phyloP scores from a whole-genome alignment of 2,329 filamentous ascomycete species.

The Phyllosticta citrichinensis region DNA sequence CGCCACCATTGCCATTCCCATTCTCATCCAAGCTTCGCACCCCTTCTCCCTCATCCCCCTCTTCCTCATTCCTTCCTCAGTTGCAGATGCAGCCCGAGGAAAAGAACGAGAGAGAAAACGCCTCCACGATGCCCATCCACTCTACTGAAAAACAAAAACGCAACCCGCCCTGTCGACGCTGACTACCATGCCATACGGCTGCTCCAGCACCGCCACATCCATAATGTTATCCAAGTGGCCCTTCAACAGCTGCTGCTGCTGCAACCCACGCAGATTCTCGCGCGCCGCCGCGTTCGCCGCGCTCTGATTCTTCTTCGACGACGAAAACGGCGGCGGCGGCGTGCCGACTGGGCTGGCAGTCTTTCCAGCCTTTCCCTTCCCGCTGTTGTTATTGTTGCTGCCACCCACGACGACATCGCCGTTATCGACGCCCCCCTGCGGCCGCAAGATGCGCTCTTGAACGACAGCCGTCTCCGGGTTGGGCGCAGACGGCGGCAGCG shows the following conservation, averaged over 20 bases:
- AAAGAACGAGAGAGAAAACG: no score
- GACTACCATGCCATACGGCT: constrained; percentile 85
- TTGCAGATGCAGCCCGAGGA: no score
- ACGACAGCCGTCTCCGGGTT: constrained; percentile 9
- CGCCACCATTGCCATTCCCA: no score
- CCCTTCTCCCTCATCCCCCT: no score
- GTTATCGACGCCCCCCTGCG: neutral
- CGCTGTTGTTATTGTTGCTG: neutral
- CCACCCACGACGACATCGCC: neutral
- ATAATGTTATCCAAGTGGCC: constrained; percentile 81
- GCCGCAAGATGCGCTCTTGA: constrained; percentile 4
- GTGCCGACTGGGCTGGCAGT: neutral
- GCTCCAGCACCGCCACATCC: constrained; percentile 80
- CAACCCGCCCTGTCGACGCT: constrained; percentile 83
- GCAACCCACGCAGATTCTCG: constrained; percentile 43
- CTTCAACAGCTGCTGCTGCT: constrained; percentile 77
- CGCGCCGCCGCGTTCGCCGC: neutral
- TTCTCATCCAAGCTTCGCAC: no score
- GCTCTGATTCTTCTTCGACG: neutral
- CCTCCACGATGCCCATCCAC: neutral
- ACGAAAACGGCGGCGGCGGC: neutral
- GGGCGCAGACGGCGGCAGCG: constrained; percentile 1
- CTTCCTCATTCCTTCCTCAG: no score
- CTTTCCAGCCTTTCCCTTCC: constrained; percentile 3
- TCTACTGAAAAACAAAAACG: constrained; percentile 67